These are phyloP conservation scores for Endocalyx cinctus DNA, from an alignment of 2,329 filamentous ascomycete species.

Conservation along the genomic window DNA sequence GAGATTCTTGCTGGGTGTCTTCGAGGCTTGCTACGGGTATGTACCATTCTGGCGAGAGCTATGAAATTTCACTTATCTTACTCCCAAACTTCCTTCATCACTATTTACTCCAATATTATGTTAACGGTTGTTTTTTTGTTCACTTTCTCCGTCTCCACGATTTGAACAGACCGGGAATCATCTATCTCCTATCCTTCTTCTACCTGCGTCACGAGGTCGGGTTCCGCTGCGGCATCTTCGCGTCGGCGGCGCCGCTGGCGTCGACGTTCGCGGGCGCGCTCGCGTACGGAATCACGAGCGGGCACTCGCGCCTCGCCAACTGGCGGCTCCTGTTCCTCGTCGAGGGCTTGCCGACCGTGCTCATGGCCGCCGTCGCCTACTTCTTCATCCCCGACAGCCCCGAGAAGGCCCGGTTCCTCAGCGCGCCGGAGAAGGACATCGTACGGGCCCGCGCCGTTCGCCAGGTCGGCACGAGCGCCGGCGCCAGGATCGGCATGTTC, in stretches of 20 bases:
- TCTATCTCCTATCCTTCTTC: conserved; percentile 30
- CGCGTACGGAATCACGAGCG: conserved; percentile 71
- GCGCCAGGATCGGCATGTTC: conserved; percentile 72
- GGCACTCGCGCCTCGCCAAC: conserved; percentile 63
- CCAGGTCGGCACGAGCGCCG: conserved; percentile 59
- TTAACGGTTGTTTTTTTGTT: conserved; percentile 1
- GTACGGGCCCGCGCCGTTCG: conserved; percentile 58
- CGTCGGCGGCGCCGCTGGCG: conserved; percentile 73
- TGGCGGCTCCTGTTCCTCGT: conserved; percentile 84
- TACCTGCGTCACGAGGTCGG: too few species aligned
- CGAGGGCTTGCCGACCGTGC: conserved; percentile 78
- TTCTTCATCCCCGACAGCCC: conserved; percentile 72
- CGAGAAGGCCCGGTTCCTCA: conserved; percentile 59
- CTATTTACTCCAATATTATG: conserved; percentile 74
- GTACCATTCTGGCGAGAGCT: conserved; percentile 62
- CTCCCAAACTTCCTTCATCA: conserved; percentile 76
- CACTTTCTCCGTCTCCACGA: background rate
- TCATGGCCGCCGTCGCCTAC: conserved; percentile 72
- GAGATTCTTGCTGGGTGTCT: conserved; percentile 54
- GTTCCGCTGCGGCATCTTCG: too few species aligned
- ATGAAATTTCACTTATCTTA: conserved; percentile 61
- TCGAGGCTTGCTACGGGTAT: conserved; percentile 61
- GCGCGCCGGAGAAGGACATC: conserved; percentile 60
- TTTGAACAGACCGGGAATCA: background rate
- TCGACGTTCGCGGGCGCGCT: conserved; percentile 77